Evolutionary conservation across 2,329 filamentous ascomycete genomes (phyloP).

Genomic region (Fusarium sp.): DNA sequence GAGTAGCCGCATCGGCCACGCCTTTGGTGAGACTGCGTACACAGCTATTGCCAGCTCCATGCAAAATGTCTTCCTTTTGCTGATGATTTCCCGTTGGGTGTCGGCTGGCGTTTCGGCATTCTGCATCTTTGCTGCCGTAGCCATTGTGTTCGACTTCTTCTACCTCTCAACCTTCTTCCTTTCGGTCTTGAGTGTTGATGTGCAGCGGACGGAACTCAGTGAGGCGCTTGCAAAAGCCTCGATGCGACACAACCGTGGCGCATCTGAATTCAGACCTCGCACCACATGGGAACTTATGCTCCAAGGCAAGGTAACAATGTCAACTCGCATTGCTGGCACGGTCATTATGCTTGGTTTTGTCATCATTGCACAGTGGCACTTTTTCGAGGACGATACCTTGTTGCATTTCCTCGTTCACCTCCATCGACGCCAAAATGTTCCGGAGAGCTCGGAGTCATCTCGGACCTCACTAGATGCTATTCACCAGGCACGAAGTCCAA

Average conservation of each 20-base stretch:
- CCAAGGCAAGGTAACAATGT: conserved; percentile 74
- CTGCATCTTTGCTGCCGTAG: conserved; percentile 80
- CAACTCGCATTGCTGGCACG: conserved; percentile 80
- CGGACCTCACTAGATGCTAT: conserved; percentile 65
- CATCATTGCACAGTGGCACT: conserved; percentile 81
- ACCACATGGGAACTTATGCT: conserved; percentile 70
- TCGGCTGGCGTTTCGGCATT: conserved; percentile 79
- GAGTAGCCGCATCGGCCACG: conserved; percentile 76
- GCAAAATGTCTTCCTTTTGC: conserved; percentile 77
- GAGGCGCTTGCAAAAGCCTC: conserved; percentile 74
- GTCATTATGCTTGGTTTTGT: conserved; percentile 80
- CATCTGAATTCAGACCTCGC: conserved; percentile 38
- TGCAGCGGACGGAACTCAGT: conserved; percentile 79
- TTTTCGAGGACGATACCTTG: conserved; percentile 71
- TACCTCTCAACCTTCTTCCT: conserved; percentile 85
- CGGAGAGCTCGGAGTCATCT: conserved; percentile 46
- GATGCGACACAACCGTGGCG: conserved; percentile 53
- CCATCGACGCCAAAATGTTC: conserved; percentile 28
- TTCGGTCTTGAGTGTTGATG: conserved; percentile 82
- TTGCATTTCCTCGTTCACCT: conserved; percentile 44
- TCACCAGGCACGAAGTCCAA: conserved; percentile 81
- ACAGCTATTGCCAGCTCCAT: conserved; percentile 74
- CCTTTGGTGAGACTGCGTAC: conserved; percentile 79
- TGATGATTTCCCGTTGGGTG: conserved; percentile 73
- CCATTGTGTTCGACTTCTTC: conserved; percentile 81